Evolutionary conservation across 345 rosid genomes (phyloP), one percentile per base, ranked within the genome.

Genomic region (Clausena lansium): DNA sequence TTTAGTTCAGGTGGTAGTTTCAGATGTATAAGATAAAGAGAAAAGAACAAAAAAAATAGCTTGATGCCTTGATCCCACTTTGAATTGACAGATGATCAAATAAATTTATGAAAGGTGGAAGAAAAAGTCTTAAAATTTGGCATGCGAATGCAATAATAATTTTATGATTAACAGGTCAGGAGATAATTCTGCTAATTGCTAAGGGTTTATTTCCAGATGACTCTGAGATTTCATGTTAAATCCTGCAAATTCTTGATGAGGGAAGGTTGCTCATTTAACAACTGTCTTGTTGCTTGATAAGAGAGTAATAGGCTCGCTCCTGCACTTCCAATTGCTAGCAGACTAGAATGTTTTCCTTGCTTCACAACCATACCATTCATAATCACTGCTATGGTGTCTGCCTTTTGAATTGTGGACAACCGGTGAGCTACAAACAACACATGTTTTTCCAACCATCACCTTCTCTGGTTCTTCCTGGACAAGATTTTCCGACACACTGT

Each of bases 381-480:
- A 14, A 88, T 77, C 64, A 88, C 84, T 6, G 85, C 81, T 27
- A 84, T 86, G 24, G 59, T 24, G 64, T 88, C 84, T 25, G 86
- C 79, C 65, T 79, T 83, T 22, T 84, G 82, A 41, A 86, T 79
- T 1, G 85, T 88, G 68, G 89, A 79, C 38, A 88, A 50, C 33
- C 85, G 65, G 61, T 84, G 87, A 65, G 87, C 89, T 25, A 88
- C 84, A 1, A 4, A 86, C 80, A 9, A 84, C 84, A 54, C 84
- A 77, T 7, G 87, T 88, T 59, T 83, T 77, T 22, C 82, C 74
- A 1, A 77, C 77, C 89, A 84, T 88, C 83, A 88, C 73, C 81
- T 84, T 86, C 78, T 85, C 88, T 38, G 84, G 5, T 50, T 86
- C 86, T 33, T 88, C 83, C 59, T 79, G 86, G 60, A 88, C 87